phyloP scores from a whole-genome alignment of 1,284 basidiomycete species.

The Cutaneotrichosporon daszewskae region DNA sequence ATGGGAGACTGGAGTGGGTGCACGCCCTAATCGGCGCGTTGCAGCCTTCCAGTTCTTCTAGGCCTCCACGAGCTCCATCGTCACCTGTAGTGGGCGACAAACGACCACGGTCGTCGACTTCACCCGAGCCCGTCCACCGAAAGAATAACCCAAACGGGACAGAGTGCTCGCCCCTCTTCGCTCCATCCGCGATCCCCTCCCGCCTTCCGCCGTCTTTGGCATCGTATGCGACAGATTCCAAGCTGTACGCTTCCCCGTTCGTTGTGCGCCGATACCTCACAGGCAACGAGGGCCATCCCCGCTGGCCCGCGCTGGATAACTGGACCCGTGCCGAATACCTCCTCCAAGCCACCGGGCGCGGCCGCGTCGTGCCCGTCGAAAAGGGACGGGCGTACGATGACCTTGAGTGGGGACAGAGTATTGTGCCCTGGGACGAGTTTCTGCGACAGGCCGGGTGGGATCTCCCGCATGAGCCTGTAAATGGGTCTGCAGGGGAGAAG shows the following conservation, averaged over 20 bases:
- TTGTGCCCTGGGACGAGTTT: constrained; percentile 75
- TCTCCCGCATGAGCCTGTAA: constrained; percentile 11
- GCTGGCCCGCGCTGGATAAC: constrained; percentile 50
- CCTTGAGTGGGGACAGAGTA: constrained; percentile 72
- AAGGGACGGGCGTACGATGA: constrained; percentile 77
- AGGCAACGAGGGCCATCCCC: constrained; percentile 63
- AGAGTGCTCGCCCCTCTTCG: constrained; percentile 4
- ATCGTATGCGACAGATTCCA: constrained; percentile 50
- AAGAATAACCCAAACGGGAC: neutral
- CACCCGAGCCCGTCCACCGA: no score
- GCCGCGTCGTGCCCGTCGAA: constrained; percentile 84
- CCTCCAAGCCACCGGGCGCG: constrained; percentile 61
- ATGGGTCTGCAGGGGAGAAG: neutral
- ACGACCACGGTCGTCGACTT: no score
- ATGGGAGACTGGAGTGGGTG: constrained; percentile 57
- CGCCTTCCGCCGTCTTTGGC: constrained; percentile 56
- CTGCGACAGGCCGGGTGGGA: constrained; percentile 55
- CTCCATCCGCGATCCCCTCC: constrained; percentile 42
- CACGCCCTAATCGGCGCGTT: constrained; percentile 54
- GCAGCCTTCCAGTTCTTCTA: no score
- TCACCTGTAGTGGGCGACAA: no score
- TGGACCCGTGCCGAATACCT: constrained; percentile 72
- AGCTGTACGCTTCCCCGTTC: constrained; percentile 58
- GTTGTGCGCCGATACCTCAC: constrained; percentile 58
- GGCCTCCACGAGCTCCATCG: no score